Base-by-base conservation (phyloP, 768 basidiomycete species). In the Lentinula sp. region DNA sequence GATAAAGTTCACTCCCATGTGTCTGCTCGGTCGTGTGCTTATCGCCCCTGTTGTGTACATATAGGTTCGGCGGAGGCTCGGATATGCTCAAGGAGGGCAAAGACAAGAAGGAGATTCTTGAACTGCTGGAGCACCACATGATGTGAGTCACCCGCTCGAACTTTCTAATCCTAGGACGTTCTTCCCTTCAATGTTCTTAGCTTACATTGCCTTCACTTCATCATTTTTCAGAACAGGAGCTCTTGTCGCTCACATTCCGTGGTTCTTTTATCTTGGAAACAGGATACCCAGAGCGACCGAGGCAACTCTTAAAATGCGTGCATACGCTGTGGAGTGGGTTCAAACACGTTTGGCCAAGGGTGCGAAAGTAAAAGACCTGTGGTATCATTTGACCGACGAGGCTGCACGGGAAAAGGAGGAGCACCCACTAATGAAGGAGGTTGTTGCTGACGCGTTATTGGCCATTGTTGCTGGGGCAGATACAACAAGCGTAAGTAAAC, bases 331-430 rank as follows among this genome's bases (percentile, higher is more conserved):
- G 5, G 43, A 65, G 28, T 63, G 63, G 37, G 68, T 66, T 8
- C 63, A 48, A 3, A 60, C 49, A 51, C 68, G 71, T 35, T 46
- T 69, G n/a, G 61, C 61, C 40, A 54, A 60, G 31, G 68, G 70
- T 10, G 60, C 70, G 18, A 58, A 61, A 34, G 63, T 58, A 7
- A 72, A 71, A 43, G 71, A 72, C 56, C 65, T 72, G 16, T 80
- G 78, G 68, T 76, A 81, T 65, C 75, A 82, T 61, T 68, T 82
- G 70, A 66, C 65, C 15, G 68, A 69, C 21, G 69, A 70, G 60
- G 68, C 67, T 3, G 67, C 66, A 21, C 56, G 65, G 13, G 69
- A 70, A 56, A 70, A 65, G 48, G 34, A 37, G 13, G 61, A 65
- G 34, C 59, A 63, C 15, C 70, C 67, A 16, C 52, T 54, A 10